Evolutionary conservation across 805 yeast species (phyloP).

Genomic region (Myxozyma vanderwaltii): DNA sequence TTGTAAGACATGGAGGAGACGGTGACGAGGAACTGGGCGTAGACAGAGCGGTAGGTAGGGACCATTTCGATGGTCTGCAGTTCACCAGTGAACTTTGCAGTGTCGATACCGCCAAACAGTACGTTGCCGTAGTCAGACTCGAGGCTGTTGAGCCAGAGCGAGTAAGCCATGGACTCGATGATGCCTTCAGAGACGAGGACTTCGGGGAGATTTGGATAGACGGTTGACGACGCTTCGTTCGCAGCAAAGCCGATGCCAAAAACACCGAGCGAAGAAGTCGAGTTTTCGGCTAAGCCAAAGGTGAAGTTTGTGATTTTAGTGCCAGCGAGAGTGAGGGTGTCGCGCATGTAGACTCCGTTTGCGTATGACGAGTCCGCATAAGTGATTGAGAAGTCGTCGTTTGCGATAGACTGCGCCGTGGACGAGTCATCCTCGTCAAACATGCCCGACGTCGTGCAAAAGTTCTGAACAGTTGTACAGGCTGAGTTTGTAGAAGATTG

Average conservation of each 20-base stretch:
- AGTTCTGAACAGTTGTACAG: slow-evolving; percentile 34
- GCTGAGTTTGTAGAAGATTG: slow-evolving; percentile 52
- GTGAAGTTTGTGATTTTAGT: slow-evolving; percentile 55
- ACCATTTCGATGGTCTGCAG: slow-evolving; percentile 43
- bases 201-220: slow-evolving; percentile 43
- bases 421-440: slow-evolving; percentile 39
- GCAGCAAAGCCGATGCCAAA: slow-evolving; percentile 46
- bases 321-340: slow-evolving; percentile 56
- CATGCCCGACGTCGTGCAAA: slow-evolving; percentile 37
- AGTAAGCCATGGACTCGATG: slow-evolving; percentile 49
- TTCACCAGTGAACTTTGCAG: slow-evolving; percentile 46
- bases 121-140: slow-evolving; percentile 43
- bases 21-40: slow-evolving; percentile 17
- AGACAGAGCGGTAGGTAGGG: slow-evolving; percentile 10
- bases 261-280: slow-evolving; percentile 62
- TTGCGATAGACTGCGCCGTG: slow-evolving; percentile 32
- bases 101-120: slow-evolving; percentile 51
- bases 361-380: slow-evolving; percentile 55
- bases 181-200: slow-evolving; percentile 46
- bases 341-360: slow-evolving; percentile 63
- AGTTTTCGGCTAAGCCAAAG: slow-evolving; percentile 71
- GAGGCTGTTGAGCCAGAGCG: slow-evolving; percentile 49
- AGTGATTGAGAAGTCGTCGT: slow-evolving; percentile 41
- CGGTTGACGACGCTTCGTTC: slow-evolving; percentile 37
- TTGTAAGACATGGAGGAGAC: slow-evolving; percentile 22